These are phyloP conservation scores for Claviceps sp. DNA, from an alignment of 2,329 filamentous ascomycete genomes.

Conservation along the genomic window DNA sequence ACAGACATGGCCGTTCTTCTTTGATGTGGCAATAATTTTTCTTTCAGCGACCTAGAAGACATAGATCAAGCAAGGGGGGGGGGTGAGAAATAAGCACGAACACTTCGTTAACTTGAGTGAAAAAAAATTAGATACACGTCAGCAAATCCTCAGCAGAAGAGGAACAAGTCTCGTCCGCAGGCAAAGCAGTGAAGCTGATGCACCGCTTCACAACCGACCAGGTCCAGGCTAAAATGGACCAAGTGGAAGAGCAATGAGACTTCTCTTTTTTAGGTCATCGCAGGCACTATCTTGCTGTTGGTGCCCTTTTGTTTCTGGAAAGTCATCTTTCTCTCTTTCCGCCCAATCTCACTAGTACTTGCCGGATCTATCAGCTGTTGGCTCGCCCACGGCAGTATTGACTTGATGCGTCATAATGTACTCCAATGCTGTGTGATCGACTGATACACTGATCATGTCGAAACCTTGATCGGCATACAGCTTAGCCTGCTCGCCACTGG, in stretches of 20 bases:
- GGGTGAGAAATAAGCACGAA: background rate
- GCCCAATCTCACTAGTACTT: constrained; percentile 23
- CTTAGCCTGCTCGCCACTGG: constrained; percentile 41
- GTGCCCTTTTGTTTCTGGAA: too few relatives aligned
- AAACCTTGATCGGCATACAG: constrained; percentile 42
- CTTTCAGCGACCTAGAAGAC: background rate
- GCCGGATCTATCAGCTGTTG: constrained; percentile 21
- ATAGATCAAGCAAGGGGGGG: background rate
- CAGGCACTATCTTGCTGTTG: too few relatives aligned
- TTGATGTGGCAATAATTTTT: too few relatives aligned
- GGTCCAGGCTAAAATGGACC: constrained; percentile 55
- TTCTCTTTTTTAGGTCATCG: background rate
- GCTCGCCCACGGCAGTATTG: constrained; percentile 30
- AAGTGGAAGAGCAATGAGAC: constrained; percentile 24
- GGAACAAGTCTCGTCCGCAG: constrained; percentile 40
- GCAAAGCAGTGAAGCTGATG: constrained; percentile 59
- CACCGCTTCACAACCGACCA: constrained; percentile 59
- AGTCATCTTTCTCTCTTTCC: background rate
- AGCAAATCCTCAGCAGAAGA: constrained; percentile 39
- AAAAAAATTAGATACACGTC: constrained; percentile 41
- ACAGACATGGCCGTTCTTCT: background rate
- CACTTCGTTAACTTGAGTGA: background rate
- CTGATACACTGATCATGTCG: constrained; percentile 46
- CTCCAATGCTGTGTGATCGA: constrained; percentile 40
- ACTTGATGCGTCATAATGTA: constrained; percentile 30